Percentiles rank a stretch among this genome's conserved stretches.
phyloP scores from a whole-genome alignment of 2,329 filamentous ascomycete species.

The Colletotrichum trifolii region DNA sequence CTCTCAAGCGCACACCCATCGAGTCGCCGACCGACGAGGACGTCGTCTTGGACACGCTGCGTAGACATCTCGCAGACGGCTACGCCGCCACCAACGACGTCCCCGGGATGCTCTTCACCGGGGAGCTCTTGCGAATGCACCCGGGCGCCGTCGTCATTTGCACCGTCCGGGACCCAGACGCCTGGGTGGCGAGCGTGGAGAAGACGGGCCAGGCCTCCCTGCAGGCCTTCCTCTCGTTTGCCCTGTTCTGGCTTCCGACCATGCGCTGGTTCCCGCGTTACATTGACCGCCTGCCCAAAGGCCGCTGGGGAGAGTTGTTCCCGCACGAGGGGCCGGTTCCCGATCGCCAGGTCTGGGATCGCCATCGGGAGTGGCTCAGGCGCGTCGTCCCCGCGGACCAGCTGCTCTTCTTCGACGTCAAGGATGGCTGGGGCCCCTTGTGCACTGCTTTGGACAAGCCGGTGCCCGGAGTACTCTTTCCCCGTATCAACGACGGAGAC shows the following conservation, averaged over 20 bases:
- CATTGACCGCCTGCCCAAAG: slow-evolving; percentile 23
- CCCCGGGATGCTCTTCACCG: slow-evolving; percentile 8
- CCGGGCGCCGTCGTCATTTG: slow-evolving; percentile 39
- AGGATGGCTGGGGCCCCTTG: slow-evolving; percentile 47
- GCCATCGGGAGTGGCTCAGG: slow-evolving; percentile 21
- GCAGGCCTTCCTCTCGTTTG: slow-evolving; percentile 37
- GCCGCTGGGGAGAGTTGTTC: slow-evolving; percentile 17
- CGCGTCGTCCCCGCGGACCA: slow-evolving; percentile 40
- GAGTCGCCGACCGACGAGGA: slow-evolving; percentile 1
- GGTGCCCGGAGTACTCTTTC: slow-evolving; percentile 44
- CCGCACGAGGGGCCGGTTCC: slow-evolving; percentile 1
- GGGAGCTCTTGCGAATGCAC: slow-evolving; percentile 36
- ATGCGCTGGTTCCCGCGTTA: slow-evolving; percentile 36
- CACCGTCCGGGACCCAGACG: slow-evolving; percentile 37
- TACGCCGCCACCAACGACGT: slow-evolving; percentile 11
- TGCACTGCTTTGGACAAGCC: slow-evolving; percentile 45
- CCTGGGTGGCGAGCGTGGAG: slow-evolving; percentile 39
- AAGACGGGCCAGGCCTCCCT: slow-evolving; percentile 15
- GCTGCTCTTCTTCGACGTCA: slow-evolving; percentile 42
- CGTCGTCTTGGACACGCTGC: slow-evolving; percentile 12
- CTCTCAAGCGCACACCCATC: slow-evolving; percentile 16
- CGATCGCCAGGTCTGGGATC: slow-evolving; percentile 2
- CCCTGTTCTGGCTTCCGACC: slow-evolving; percentile 36
- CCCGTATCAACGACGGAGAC: slow-evolving; percentile 42
- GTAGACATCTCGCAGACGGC: slow-evolving; percentile 3